Conservation (phyloP, 768 basidiomycete genomes). For the Kondoa malvinella region DNA sequence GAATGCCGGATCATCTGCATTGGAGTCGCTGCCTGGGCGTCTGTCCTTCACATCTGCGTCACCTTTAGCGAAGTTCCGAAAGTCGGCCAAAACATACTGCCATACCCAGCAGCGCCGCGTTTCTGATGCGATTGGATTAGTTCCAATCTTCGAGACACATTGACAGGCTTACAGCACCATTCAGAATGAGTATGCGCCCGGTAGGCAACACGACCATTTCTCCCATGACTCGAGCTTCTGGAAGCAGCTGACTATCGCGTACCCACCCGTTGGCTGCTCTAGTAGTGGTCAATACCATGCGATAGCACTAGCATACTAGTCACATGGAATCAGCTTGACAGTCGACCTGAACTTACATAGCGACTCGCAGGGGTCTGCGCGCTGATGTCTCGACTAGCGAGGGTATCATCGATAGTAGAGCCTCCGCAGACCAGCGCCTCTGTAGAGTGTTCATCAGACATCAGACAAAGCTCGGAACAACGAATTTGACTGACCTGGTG, state of each 20-base stretch:
- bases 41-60: neutral
- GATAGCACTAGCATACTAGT: neutral
- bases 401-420: conserved; percentile 19
- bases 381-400: conserved; percentile 10
- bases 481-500: conserved; percentile 32
- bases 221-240: conserved; percentile 50
- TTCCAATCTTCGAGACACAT: conserved; percentile 16
- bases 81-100: too few relatives aligned
- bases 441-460: too few relatives aligned
- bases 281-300: neutral
- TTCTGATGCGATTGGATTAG: neutral
- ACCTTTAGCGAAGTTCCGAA: too few relatives aligned
- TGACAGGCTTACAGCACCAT: conserved; percentile 36
- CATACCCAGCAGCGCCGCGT: neutral
- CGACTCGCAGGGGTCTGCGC: neutral
- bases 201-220: conserved; percentile 54
- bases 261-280: neutral
- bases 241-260: conserved; percentile 39
- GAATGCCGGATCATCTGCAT: conserved; percentile 39
- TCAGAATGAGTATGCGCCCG: conserved; percentile 48
- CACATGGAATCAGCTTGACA: neutral
- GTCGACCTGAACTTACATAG: neutral
- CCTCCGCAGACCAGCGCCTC: conserved; percentile 78
- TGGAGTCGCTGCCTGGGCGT: conserved; percentile 42
- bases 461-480: neutral